Base-by-base conservation (phyloP, 257 asterid species). In the Penstemon barbatus region DNA sequence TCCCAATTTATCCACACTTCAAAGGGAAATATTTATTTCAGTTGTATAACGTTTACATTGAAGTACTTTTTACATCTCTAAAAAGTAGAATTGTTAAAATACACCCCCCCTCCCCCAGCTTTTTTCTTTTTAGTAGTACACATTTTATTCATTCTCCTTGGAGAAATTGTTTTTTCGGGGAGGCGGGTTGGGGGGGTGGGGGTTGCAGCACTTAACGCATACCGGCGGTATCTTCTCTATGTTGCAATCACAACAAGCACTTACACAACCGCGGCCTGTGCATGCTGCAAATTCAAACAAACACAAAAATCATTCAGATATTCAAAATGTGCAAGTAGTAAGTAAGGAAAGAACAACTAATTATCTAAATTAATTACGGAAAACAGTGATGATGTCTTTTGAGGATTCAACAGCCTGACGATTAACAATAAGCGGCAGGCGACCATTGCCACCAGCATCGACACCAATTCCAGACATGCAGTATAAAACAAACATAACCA, bases 161-260 rank as follows among this genome's bases (percentile, higher is more conserved):
- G 40, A 43, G n/a, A 40, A 39, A 39, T 6, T 40, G 49, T 18
- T 13, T 37, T 4, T 58, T 8, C 0, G 46, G 33, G 10, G 4
- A n/a, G n/a, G n/a, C n/a, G n/a, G n/a, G n/a, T n/a, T n/a, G 7
- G 8, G 38, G 1, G 33, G 72, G 25, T 19, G 33, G 11, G 65
- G 2, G 7, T 10, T 6, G 33, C 74, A 69, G 11, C 68, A 69
- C 67, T 38, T 58, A 50, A 42, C 66, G 15, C 76, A 71, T 9
- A 43, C 60, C 2, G 76, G 76, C 52, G 75, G 75, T 15, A 52
- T 71, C 39, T 42, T 38, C 8, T 38, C 3, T n/a, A 63, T 63
- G 41, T 63, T 71, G 60, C 76, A 71, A 18, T 71, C 54, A 45
- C 71, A 71, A 48, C 49, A 71, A 5, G 65, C n/a, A 0, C 33